Conservation (phyloP, 2,329 filamentous ascomycete genomes). For the Teratosphaeria viscida region DNA sequence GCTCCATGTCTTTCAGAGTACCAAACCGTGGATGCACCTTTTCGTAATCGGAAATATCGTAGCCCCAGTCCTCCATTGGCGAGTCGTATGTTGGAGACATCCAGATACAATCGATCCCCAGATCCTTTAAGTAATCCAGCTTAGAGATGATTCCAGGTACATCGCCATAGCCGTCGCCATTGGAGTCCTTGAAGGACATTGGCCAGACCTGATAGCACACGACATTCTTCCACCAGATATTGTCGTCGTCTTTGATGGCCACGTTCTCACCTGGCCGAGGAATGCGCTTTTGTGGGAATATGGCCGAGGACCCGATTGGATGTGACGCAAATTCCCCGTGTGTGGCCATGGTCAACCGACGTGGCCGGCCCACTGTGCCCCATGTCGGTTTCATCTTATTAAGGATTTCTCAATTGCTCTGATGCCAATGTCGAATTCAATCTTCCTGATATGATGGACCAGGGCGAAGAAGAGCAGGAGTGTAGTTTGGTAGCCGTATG, state of each 20-base stretch:
- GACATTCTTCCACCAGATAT: background rate
- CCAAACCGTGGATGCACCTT: constrained; percentile 38
- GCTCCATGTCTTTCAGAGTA: constrained; percentile 36
- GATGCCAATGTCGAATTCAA: background rate
- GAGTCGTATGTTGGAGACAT: constrained; percentile 49
- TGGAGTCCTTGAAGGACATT: background rate
- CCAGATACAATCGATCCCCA: constrained; percentile 58
- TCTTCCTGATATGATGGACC: background rate
- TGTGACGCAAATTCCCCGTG: background rate
- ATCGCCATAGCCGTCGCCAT: background rate
- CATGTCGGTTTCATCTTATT: background rate
- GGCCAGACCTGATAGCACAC: background rate
- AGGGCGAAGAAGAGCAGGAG: background rate
- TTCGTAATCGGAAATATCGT: constrained; percentile 39
- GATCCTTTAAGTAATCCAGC: constrained; percentile 51
- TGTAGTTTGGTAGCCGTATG: background rate
- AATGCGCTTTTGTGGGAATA: background rate
- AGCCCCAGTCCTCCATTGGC: constrained; percentile 44
- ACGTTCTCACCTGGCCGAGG: background rate
- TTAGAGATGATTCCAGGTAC: constrained; percentile 43
- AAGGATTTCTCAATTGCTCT: background rate
- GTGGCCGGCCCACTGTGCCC: background rate
- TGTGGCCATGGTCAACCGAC: background rate
- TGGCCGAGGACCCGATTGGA: background rate
- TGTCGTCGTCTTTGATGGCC: background rate